Conservation (phyloP, 73 alveolate species). For the Paraurostyla sp. region DNA sequence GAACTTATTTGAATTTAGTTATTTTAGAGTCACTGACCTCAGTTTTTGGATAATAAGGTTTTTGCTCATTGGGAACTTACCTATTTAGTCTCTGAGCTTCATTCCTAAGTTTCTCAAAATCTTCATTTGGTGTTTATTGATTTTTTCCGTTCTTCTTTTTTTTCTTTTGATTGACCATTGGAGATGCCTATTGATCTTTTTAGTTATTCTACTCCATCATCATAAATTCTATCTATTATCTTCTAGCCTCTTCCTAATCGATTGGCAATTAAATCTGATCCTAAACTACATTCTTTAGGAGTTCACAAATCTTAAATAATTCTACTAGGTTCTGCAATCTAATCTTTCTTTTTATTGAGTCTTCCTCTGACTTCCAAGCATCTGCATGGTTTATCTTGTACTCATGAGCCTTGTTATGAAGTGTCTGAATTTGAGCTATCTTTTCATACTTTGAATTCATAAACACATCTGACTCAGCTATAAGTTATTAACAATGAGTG, state of each 20-base stretch:
- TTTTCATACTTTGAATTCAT: not conserved
- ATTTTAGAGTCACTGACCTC: conserved; percentile 11
- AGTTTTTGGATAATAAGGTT: not conserved
- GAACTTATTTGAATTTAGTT: conserved; percentile 22
- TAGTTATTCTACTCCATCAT: not conserved
- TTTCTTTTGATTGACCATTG: conserved; percentile 8
- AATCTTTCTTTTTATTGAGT: not conserved
- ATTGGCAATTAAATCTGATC: not conserved
- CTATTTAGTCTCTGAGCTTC: conserved; percentile 7
- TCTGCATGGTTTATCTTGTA: conserved; percentile 42
- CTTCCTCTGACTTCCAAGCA: conserved; percentile 57
- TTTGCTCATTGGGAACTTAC: not conserved
- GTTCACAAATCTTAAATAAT: conserved; percentile 15
- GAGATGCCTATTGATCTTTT: not conserved
- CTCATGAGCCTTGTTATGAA: conserved; percentile 49
- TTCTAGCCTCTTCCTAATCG: conserved; percentile 8
- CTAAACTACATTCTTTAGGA: conserved; percentile 13
- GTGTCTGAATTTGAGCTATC: not conserved
- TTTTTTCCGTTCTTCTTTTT: not conserved
- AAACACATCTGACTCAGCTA: conserved; percentile 6
- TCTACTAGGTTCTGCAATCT: conserved; percentile 11
- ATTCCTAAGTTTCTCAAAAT: not conserved
- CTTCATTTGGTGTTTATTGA: not conserved
- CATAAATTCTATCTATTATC: not conserved
- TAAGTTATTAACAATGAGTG: not conserved